A percentile compares a stretch with the other conserved stretches of the same genome.
These are phyloP conservation scores for Pichia sp. DNA, from an alignment of 1,139 yeast species.

Conservation along the genomic window DNA sequence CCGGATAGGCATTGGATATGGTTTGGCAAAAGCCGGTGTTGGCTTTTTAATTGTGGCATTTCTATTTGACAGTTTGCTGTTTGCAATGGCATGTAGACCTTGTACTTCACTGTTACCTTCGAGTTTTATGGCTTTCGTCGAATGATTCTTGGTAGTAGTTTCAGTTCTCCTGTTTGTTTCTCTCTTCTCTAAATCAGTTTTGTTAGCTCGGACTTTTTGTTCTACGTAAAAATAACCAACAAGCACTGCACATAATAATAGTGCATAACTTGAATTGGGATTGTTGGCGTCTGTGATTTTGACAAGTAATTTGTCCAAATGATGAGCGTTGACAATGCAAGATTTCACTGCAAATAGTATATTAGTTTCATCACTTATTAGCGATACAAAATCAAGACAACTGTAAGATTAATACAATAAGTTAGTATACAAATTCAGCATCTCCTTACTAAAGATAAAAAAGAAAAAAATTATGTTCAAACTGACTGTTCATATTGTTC, in stretches of 20 bases:
- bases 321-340: conserved; percentile 5
- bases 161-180: background rate
- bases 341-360: conserved; percentile 1
- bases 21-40: background rate
- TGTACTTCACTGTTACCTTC: background rate
- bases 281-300: background rate
- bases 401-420: background rate
- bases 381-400: conserved; percentile 10
- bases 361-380: conserved; percentile 3
- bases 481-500: conserved; percentile 12
- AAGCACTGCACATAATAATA: background rate
- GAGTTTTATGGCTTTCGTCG: background rate
- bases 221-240: background rate
- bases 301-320: conserved; percentile 1
- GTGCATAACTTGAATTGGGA: background rate
- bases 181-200: background rate
- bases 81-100: background rate
- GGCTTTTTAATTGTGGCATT: background rate
- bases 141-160: background rate
- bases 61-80: background rate
- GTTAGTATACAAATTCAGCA: conserved; percentile 3
- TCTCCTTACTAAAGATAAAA: background rate
- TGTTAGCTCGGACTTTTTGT: background rate
- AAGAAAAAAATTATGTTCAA: too few relatives aligned
- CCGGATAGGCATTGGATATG: background rate